Base-by-base conservation (phyloP, 208 protist genomes). In the Acanthamoeba castellanii region DNA sequence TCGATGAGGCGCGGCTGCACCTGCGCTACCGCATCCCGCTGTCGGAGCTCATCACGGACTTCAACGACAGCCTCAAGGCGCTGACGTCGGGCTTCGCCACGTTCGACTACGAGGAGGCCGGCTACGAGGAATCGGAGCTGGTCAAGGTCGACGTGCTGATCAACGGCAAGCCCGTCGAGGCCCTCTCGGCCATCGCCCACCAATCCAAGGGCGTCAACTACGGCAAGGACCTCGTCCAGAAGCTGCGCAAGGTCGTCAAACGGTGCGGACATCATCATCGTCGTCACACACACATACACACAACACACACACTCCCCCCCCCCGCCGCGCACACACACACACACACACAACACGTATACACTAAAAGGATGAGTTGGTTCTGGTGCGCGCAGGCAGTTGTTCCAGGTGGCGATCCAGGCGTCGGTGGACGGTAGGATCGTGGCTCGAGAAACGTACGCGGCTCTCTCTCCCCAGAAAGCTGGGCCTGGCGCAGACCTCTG, bases 31-130 rank as follows among this genome's bases (percentile, higher is more conserved):
- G 95, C 45, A 98, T 99, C 96, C 98, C 99, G 1, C 96, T 99
- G 7, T 96, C 97, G 27, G 99, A 99, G 95, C 97, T 99, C 61
- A 97, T 98, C 47, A 98, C 98, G 5, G 98, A 99, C 87, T 99
- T 99, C 96, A 99, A 99, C 97, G 97, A 98, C 64, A 90, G 96
- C 42, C 95, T 99, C 34, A 99, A 99, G 96, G 98, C 97, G 70
- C 20, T 90, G 3, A 90, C 92, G 32, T 88, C 92, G 30, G 84
- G 84, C 57, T 90, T 72, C 61, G 84, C 84, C 27, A 98, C 97
- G 30, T 97, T 99, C 7, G 99, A 99, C 91, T 99, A 99, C 96
- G 98, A 99, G 95, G 98, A 99, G 55, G 85, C 95, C 9, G 97
- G 97, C 18, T 99, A 99, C 97, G 96, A 98, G 52, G 74, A 95